Base-by-base conservation (phyloP, 768 basidiomycete genomes). In the Calvatia gigantea region DNA sequence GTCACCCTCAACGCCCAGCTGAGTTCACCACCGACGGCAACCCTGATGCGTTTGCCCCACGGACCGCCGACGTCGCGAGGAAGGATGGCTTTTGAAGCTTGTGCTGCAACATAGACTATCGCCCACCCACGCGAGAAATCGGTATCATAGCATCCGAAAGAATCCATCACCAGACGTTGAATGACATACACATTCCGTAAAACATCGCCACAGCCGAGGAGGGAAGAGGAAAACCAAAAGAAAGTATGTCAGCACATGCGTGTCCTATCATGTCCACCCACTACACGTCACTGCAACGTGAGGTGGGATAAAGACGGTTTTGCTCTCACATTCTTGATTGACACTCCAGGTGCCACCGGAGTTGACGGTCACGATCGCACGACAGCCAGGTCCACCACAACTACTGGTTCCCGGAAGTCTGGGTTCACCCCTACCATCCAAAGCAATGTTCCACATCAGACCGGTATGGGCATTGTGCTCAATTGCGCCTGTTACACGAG, bases 401-500 rank as follows among this genome's bases (percentile, higher is more conserved):
- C 81, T 85, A 53, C 67, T 70, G 2, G 81, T 78, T 8, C 83
- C 82, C 0, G 85, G 84, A 15, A 84, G 73, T 62, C 76, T 77
- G 5, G 88, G 86, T 6, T 77, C 63, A 0, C 87, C 87, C 28
- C 65, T 75, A 1, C 76, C 69, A 48, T 88, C 81, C 19, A 87
- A 74, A 3, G 83, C 87, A 29, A 88, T 65, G 63, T 87, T 87
- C 86, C 87, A 90, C 82, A 87, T 86, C 21, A 88, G 65, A 0
- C 72, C 84, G 4, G 76, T 64, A 47, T 67, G 71, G 5, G 76
- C 61, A 58, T 74, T 73, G 61, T 75, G 70, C 54, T 70, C 63
- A 19, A 78, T 59, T 4, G 73, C 56, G n/a, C 79, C 82, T 65
- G 33, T 5, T 25, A 47, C 25, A 33, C 23, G 37, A 43, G 35